Conservation (phyloP, 768 basidiomycete genomes). For the Suillus paluster region DNA sequence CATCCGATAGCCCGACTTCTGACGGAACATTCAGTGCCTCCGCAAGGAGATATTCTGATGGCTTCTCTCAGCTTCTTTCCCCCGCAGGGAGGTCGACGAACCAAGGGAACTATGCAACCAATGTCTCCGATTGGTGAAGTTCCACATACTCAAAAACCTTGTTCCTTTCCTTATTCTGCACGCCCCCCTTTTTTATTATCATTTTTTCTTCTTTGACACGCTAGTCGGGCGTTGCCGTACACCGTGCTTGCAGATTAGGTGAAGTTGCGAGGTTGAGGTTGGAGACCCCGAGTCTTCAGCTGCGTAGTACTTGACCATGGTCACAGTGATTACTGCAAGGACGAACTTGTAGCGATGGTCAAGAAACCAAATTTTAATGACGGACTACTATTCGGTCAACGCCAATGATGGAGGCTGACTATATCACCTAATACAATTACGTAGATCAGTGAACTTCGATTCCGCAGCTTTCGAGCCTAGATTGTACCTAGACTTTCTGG, state of each 20-base stretch:
- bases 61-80: too few relatives aligned
- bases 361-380: too few relatives aligned
- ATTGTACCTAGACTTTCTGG: not conserved
- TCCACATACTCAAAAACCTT: constrained; percentile 8
- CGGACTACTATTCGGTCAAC: too few relatives aligned
- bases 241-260: too few relatives aligned
- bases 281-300: too few relatives aligned
- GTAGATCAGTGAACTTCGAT: not conserved
- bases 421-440: not conserved
- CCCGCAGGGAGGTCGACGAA: not conserved
- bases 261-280: too few relatives aligned
- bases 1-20: not conserved
- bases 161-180: constrained; percentile 7
- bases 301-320: too few relatives aligned
- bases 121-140: constrained; percentile 1
- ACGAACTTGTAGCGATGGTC: too few relatives aligned
- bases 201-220: not conserved
- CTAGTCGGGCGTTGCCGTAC: too few relatives aligned
- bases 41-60: constrained; percentile 1
- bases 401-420: too few relatives aligned
- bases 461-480: not conserved
- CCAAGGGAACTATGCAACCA: not conserved
- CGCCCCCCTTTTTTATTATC: not conserved
- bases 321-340: too few relatives aligned
- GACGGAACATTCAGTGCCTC: not conserved